A percentile compares a stretch with the other conserved stretches of the same genome.
phyloP scores from a whole-genome alignment of 441 rosid genomes.

The Metrosideros polymorpha region DNA sequence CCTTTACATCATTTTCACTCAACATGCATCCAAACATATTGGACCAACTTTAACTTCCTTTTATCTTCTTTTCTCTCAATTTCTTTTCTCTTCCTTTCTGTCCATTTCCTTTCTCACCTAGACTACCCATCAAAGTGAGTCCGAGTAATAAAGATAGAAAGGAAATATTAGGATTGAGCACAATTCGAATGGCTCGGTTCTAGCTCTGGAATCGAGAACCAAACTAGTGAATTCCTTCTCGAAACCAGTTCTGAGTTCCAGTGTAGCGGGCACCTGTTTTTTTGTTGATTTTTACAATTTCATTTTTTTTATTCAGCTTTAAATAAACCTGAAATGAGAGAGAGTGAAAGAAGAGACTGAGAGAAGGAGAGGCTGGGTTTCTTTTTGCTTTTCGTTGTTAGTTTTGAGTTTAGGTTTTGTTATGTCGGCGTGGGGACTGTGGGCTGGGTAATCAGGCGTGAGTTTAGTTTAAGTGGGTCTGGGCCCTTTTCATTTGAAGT shows the following conservation, averaged over 20 bases:
- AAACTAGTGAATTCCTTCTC: not conserved
- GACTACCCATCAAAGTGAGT: too few species aligned
- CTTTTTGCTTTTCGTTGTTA: too few species aligned
- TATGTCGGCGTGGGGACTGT: too few species aligned
- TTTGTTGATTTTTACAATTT: fast-evolving
- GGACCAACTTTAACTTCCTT: not conserved
- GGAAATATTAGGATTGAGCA: not conserved
- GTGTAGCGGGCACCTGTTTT: not conserved
- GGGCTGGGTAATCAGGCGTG: not conserved
- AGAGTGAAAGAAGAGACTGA: not conserved
- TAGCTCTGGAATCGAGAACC: not conserved
- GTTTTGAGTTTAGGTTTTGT: not conserved
- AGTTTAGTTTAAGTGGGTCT: not conserved
- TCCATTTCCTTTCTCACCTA: not conserved
- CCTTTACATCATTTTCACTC: not conserved
- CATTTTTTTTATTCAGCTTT: not conserved
- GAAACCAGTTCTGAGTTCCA: fast-evolving
- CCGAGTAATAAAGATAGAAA: too few species aligned
- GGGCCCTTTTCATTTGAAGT: not conserved
- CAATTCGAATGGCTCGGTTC: not conserved
- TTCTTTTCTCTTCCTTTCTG: too few species aligned
- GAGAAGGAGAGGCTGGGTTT: not conserved
- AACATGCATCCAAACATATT: not conserved
- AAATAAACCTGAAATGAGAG: not conserved
- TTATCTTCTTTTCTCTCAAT: not conserved